phyloP scores from a whole-genome alignment of 768 basidiomycete species.

The Candolleomyces efflorescens region DNA sequence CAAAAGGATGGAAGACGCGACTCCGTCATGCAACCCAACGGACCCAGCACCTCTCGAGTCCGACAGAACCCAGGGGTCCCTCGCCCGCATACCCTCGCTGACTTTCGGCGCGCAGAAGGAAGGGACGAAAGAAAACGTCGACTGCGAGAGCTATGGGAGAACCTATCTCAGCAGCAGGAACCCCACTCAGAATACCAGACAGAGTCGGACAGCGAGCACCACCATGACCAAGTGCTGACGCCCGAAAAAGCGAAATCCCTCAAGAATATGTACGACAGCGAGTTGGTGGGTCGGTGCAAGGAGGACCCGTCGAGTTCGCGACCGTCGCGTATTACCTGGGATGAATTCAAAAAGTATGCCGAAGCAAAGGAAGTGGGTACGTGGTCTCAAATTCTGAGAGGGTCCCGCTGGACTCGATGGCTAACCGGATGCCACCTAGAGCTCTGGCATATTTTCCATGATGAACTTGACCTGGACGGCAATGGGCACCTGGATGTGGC shows the following conservation, averaged over 20 bases:
- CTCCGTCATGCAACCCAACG: not conserved
- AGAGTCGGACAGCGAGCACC: not conserved
- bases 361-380: slow-evolving; percentile 77
- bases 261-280: slow-evolving; percentile 70
- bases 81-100: slow-evolving; percentile 49
- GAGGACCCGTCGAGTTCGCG: slow-evolving; percentile 36
- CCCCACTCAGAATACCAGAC: slow-evolving; percentile 11
- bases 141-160: slow-evolving; percentile 60
- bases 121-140: slow-evolving; percentile 54
- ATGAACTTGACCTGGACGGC: slow-evolving; percentile 86
- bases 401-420: slow-evolving; percentile 8
- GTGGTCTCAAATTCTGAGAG: slow-evolving; percentile 22
- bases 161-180: slow-evolving; percentile 33
- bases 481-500: slow-evolving; percentile 74
- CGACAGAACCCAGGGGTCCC: slow-evolving; percentile 19
- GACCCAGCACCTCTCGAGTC: slow-evolving; percentile 27
- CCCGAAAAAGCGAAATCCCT: slow-evolving; percentile 62
- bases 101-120: slow-evolving; percentile 65
- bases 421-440: slow-evolving; percentile 40
- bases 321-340: slow-evolving; percentile 56
- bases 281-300: slow-evolving; percentile 58
- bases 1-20: not conserved
- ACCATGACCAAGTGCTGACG: slow-evolving; percentile 30
- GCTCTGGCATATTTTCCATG: slow-evolving; percentile 87
- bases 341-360: slow-evolving; percentile 70